Evolutionary conservation across 495 filamentous ascomycete species (phyloP), one percentile per base, ranked within the genome.

Genomic region (Elaphomyces granulatus): DNA sequence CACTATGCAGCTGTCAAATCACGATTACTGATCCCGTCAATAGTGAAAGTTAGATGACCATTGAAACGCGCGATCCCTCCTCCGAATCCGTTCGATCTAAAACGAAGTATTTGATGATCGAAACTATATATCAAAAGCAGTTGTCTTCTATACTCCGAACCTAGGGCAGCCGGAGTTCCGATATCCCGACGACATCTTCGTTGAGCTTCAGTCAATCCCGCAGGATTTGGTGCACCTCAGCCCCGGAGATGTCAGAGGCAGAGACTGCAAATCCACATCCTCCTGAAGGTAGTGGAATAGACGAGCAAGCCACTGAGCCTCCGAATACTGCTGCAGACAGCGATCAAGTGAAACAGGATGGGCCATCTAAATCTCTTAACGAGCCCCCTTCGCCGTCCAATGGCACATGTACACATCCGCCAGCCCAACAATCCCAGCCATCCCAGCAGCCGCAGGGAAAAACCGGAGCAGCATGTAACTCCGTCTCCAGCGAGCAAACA

Each of bases 371-470:
- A 14, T 36, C 40, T 8, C 40, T 44, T 20, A 33, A 44, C 34
- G 33, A 47, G 17, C 52, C 54, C 31, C 46, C 58, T 20, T 18
- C 51, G 34, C 32, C 53, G 8, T 40, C 55, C 28, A 64, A 66
- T 42, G 62, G 57, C 17, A 47, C 45, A 17, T 52, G 59, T 36
- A 44, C 55, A 10, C 54, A 49, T 32, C 55, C 48, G 34, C 46
- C 43, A 12, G 41, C 41, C 12, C 28, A 17, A 14, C 50, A 48
- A 14, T 45, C 36, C 8, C 19, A 28, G 20, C 44, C 41, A 15
- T 6, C 9, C 12, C 39, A 38, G 7, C 44, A 42, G 15, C 40
- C 17, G 23, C 2, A n/a, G n/a, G n/a, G n/a, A n/a, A n/a, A n/a
- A 44, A 17, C 38, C 36, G 2, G 41, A 50, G 15, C 45, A 51